These are phyloP conservation scores for Dothideomycetes sp. DNA, from an alignment of 2,329 filamentous ascomycete genomes.

Conservation along the genomic window DNA sequence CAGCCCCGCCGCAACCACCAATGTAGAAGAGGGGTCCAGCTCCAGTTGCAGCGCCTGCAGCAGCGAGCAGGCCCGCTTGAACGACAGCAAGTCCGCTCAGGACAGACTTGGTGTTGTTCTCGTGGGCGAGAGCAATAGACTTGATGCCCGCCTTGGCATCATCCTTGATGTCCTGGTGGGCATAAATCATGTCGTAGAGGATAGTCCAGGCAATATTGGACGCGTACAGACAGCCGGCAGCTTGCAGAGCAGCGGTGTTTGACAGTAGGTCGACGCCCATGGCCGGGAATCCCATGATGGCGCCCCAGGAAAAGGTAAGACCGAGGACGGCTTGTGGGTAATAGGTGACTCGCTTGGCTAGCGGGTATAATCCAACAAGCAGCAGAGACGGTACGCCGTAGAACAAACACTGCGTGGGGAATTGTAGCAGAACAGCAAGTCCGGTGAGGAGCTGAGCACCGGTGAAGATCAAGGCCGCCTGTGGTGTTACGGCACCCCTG, in stretches of 20 bases:
- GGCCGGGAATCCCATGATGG: constrained; percentile 78
- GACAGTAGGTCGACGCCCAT: constrained; percentile 65
- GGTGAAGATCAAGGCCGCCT: constrained; percentile 62
- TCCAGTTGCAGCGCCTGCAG: constrained; percentile 53
- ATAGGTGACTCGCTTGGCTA: constrained; percentile 77
- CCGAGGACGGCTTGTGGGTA: constrained; percentile 80
- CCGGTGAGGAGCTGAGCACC: constrained; percentile 64
- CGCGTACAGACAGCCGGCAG: constrained; percentile 59
- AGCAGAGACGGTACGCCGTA: constrained; percentile 67
- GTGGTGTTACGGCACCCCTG: constrained; percentile 62
- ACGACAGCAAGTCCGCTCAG: constrained; percentile 57
- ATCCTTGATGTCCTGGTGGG: constrained; percentile 82
- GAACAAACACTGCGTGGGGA: constrained; percentile 61
- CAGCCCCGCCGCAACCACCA: constrained; percentile 47
- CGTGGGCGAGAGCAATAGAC: constrained; percentile 72
- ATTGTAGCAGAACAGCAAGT: constrained; percentile 63
- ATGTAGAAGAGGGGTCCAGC: constrained; percentile 48
- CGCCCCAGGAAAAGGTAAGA: constrained; percentile 79
- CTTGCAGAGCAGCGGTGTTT: constrained; percentile 49
- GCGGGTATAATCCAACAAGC: constrained; percentile 64
- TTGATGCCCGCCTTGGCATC: constrained; percentile 81
- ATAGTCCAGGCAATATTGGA: constrained; percentile 81
- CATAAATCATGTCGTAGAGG: constrained; percentile 87
- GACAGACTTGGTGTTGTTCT: constrained; percentile 64
- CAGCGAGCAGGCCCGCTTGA: constrained; percentile 59